Base-by-base conservation (phyloP, 2,329 filamentous ascomycete genomes). In the Aschersonia sp. region DNA sequence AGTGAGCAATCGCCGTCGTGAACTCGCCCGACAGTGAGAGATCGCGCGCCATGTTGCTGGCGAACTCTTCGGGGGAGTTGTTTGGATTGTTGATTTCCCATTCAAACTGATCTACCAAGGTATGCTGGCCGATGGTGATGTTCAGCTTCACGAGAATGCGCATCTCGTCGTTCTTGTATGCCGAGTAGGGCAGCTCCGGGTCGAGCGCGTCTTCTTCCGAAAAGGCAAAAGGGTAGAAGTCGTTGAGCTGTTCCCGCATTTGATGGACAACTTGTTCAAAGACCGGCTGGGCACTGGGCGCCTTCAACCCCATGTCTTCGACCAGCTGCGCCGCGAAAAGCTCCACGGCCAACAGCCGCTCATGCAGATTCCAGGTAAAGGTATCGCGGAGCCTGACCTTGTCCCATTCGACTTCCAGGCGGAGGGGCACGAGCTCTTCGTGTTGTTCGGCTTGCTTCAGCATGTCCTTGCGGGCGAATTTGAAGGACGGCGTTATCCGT, bases 81-180 rank as follows among this genome's bases (percentile, higher is more conserved):
- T 83, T 70, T 0, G 89, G 84, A 62, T 95, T 94, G 66, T 97
- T 97, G 61, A 97, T 88, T 57, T 98, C 92, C 92, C 92, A 98
- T 65, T 98, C 92, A 52, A 98, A 97, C 62, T 97, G 92, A 59
- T 98, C 92, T 37, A 95, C 83, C 30, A 98, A 72, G 0, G 89
- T 97, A 59, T 94, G 87, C 53, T 87, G 84, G 41, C 90, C 92
- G 59, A 98, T 95, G 6, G 92, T 97, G 59, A 98, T 95, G 65
- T 97, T 95, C 45, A 98, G 74, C 65, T 95, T 97, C 65, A 98
- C 80, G 42, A 94, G 70, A 55, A 98, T 85, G 45, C 92, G 84
- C 90, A 98, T 95, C 68, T 98, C 92, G 61, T 98, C 92, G 60
- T 98, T 95, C 66, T 97, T 97, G 70, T 95, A 95, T 6, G 92